phyloP scores from a whole-genome alignment of 805 yeast species.

The Metschnikowia chrysomelidarum region DNA sequence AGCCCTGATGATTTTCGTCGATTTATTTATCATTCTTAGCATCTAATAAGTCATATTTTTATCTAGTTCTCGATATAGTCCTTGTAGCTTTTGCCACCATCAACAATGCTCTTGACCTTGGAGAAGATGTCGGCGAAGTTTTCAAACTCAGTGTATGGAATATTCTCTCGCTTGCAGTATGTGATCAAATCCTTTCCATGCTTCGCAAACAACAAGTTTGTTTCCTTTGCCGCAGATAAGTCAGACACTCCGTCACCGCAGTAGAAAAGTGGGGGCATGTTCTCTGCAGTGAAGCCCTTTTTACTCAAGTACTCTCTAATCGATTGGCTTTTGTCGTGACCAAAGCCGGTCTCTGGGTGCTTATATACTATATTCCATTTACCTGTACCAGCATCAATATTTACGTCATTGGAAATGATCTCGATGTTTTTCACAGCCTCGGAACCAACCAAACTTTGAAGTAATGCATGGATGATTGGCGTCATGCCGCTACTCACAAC shows the following conservation, averaged over 20 bases:
- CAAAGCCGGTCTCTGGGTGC: constrained; percentile 79
- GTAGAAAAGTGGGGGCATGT: constrained; percentile 69
- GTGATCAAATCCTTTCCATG: constrained; percentile 86
- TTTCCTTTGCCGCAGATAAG: constrained; percentile 90
- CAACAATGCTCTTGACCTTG: constrained; percentile 56
- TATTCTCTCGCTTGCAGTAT: constrained; percentile 74
- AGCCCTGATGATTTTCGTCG: not conserved
- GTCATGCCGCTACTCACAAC: constrained; percentile 93
- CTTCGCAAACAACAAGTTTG: constrained; percentile 91
- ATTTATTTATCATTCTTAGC: not conserved
- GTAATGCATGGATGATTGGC: constrained; percentile 80
- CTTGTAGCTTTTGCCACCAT: constrained; percentile 17
- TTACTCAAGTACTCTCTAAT: constrained; percentile 50
- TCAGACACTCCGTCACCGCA: constrained; percentile 99
- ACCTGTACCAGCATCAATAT: constrained; percentile 47
- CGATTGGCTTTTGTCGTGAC: constrained; percentile 90
- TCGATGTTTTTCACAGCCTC: constrained; percentile 70
- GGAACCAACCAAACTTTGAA: constrained; percentile 71
- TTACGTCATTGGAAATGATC: constrained; percentile 79
- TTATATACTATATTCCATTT: constrained; percentile 83
- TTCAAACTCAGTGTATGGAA: constrained; percentile 83
- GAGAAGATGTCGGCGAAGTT: constrained; percentile 70
- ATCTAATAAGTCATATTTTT: constrained; percentile 1
- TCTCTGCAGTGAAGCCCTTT: constrained; percentile 29
- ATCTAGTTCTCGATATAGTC: constrained; percentile 20